Conservation (phyloP, 805 yeast species). For the Cyberlindnera petersonii region DNA sequence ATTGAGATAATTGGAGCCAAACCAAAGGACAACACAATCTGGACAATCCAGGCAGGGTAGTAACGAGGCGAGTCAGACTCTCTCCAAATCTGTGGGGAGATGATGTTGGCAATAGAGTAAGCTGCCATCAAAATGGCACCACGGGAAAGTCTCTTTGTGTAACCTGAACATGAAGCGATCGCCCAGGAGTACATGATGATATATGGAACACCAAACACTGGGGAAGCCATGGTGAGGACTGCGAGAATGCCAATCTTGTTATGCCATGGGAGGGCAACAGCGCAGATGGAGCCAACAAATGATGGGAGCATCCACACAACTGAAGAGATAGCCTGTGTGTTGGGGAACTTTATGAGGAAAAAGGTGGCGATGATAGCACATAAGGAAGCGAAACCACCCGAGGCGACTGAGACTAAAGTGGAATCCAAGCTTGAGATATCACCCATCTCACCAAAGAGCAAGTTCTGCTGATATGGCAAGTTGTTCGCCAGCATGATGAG, state of each 20-base stretch:
- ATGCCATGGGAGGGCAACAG: slow-evolving; percentile 41
- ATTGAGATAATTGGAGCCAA: slow-evolving; percentile 42
- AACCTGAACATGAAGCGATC: slow-evolving; percentile 38
- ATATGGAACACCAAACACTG: slow-evolving; percentile 42
- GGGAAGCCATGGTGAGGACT: slow-evolving; percentile 44
- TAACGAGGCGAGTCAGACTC: slow-evolving; percentile 43
- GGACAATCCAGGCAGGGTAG: slow-evolving; percentile 49
- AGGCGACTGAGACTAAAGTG: slow-evolving; percentile 50
- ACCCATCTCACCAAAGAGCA: slow-evolving; percentile 44
- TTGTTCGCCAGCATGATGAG: slow-evolving; percentile 49
- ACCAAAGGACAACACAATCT: slow-evolving; percentile 48
- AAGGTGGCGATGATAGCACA: slow-evolving; percentile 37
- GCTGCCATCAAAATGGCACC: slow-evolving; percentile 42
- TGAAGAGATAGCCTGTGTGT: slow-evolving; percentile 37
- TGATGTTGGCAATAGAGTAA: slow-evolving; percentile 46
- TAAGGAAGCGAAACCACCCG: slow-evolving; percentile 46
- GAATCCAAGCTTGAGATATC: slow-evolving; percentile 41
- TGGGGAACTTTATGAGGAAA: slow-evolving; percentile 31
- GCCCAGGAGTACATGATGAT: slow-evolving; percentile 36
- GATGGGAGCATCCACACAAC: slow-evolving; percentile 41
- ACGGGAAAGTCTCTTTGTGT: slow-evolving; percentile 48
- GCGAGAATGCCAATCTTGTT: slow-evolving; percentile 45
- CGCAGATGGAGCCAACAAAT: slow-evolving; percentile 42
- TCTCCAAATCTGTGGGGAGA: slow-evolving; percentile 56
- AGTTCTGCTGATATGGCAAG: slow-evolving; percentile 48